These are phyloP conservation scores for Neobulgaria alba DNA, from an alignment of 2,329 filamentous ascomycete genomes.

Conservation along the genomic window DNA sequence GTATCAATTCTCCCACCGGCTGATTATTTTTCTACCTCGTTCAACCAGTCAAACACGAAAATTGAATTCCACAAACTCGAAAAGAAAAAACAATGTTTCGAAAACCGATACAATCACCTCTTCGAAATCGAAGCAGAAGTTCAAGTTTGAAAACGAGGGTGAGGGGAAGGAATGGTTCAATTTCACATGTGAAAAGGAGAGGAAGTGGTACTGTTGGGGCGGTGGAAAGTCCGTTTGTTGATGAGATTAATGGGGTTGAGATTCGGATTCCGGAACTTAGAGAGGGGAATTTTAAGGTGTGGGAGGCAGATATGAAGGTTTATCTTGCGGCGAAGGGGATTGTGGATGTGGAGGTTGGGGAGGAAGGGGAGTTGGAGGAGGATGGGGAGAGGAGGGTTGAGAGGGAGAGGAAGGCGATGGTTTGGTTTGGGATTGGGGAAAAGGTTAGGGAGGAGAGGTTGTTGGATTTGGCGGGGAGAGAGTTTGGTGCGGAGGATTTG, in stretches of 20 bases:
- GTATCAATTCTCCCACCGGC: no score
- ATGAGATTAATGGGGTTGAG: neutral
- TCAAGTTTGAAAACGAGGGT: no score
- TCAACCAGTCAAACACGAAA: no score
- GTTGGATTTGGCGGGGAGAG: constrained; percentile 8
- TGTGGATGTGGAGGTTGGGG: neutral
- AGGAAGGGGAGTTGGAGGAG: constrained; percentile 2
- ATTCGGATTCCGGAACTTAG: neutral
- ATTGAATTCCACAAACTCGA: no score
- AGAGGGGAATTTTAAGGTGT: neutral
- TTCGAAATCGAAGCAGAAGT: no score
- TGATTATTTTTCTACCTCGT: no score
- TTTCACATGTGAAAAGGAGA: no score
- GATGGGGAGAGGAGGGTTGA: constrained; percentile 6
- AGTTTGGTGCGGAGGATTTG: constrained; percentile 7
- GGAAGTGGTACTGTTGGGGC: no score
- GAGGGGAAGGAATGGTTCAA: no score
- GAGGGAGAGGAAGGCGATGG: constrained; percentile 9
- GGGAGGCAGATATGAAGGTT: constrained; percentile 12
- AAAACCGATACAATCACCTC: no score
- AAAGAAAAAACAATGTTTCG: no score
- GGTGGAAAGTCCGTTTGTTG: no score
- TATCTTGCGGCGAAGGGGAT: constrained; percentile 10
- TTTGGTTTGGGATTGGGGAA: constrained; percentile 9
- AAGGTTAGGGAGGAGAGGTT: constrained; percentile 6